phyloP scores from a whole-genome alignment of 2,329 filamentous ascomycete genomes.

The Calonectria hawksworthii region DNA sequence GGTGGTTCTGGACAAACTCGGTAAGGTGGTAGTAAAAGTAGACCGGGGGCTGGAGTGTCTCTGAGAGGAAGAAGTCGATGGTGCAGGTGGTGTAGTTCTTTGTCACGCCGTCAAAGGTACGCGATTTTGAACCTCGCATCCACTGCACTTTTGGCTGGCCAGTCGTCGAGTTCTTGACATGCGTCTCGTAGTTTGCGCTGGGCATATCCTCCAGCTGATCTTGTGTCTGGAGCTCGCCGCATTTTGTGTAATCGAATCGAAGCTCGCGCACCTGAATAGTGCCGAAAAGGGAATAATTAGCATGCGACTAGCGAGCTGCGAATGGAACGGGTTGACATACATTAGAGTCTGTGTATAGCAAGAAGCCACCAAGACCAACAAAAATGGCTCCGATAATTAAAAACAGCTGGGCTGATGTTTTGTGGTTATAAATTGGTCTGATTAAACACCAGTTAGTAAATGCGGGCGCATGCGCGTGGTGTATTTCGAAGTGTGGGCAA shows the following conservation, averaged over 20 bases:
- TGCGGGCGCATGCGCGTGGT: background rate
- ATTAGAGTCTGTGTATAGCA: background rate
- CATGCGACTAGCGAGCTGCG: background rate
- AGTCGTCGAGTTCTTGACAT: background rate
- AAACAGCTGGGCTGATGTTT: background rate
- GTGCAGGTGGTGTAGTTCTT: conserved; percentile 4
- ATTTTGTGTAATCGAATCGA: conserved; percentile 2
- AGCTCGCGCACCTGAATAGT: background rate
- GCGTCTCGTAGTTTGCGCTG: conserved; percentile 2
- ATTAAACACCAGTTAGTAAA: background rate
- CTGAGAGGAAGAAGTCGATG: background rate
- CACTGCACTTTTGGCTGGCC: background rate
- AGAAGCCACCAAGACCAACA: background rate
- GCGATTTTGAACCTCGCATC: background rate
- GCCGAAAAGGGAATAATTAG: background rate
- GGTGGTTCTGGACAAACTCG: conserved; percentile 4
- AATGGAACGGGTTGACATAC: background rate
- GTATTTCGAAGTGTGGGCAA: background rate
- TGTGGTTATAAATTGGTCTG: background rate
- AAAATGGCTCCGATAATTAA: background rate
- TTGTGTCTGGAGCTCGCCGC: background rate
- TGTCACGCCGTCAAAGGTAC: background rate
- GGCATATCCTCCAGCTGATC: background rate
- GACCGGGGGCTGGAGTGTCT: background rate
- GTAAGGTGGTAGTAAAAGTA: conserved; percentile 8